These are phyloP conservation scores for Tulasnella sp. DNA, from an alignment of 768 basidiomycete genomes.

Conservation along the genomic window DNA sequence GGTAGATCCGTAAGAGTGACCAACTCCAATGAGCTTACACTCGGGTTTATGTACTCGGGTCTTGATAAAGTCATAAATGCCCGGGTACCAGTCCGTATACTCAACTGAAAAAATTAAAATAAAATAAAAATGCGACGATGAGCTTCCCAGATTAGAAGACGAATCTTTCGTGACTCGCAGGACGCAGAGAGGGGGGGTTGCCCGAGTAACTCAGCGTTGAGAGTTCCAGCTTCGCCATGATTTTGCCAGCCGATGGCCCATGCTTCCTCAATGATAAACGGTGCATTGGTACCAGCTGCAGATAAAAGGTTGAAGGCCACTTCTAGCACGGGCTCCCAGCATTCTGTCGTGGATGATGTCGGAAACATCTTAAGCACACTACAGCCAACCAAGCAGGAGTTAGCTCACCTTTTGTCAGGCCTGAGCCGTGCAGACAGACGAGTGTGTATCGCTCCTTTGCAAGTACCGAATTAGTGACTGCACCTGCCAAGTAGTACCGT, in stretches of 20 bases:
- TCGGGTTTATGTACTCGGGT: not conserved
- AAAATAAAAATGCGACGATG: not conserved
- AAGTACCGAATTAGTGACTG: too few species aligned
- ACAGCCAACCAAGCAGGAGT: too few species aligned
- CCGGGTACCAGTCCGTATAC: not conserved
- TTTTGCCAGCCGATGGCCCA: conserved; percentile 6
- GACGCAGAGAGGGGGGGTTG: too few species aligned
- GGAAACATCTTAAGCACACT: too few species aligned
- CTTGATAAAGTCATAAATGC: not conserved
- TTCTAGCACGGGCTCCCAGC: conserved; percentile 3
- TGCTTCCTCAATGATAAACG: not conserved
- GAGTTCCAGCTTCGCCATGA: not conserved
- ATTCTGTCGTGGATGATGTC: not conserved
- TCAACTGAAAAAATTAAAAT: not conserved
- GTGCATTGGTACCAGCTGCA: too few species aligned
- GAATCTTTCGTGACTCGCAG: not conserved
- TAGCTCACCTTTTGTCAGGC: too few species aligned
- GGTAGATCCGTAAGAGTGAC: not conserved
- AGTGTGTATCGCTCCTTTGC: too few species aligned
- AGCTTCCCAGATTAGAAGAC: not conserved
- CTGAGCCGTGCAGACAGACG: too few species aligned
- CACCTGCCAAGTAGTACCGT: too few species aligned
- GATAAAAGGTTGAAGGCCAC: not conserved
- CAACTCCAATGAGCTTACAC: not conserved
- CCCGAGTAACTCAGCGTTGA: not conserved